Percentiles rank a stretch among this genome's conserved stretches.
Evolutionary conservation across 371 early-diverging fungal species (phyloP).

Genomic region (Mortierella sp.): DNA sequence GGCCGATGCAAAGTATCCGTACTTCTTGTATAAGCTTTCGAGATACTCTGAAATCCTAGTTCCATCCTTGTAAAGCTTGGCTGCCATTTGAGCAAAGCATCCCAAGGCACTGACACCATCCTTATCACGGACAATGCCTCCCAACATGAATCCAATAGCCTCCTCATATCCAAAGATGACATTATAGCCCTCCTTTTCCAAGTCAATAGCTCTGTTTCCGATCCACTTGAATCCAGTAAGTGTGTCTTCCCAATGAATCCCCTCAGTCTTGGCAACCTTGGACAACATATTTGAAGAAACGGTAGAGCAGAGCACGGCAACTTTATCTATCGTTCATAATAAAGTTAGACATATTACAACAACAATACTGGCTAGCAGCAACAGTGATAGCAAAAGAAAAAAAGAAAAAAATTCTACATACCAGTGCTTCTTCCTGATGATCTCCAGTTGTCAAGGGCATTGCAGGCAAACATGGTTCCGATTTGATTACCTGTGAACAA

Average conservation of each 20-base stretch:
- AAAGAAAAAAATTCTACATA: slow-evolving; percentile 26
- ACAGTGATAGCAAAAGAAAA: background rate
- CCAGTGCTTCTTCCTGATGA: slow-evolving; percentile 64
- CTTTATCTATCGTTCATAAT: slow-evolving; percentile 54
- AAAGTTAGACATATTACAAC: background rate
- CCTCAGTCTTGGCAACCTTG: slow-evolving; percentile 81
- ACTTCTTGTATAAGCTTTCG: slow-evolving; percentile 81
- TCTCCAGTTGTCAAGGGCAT: slow-evolving; percentile 73
- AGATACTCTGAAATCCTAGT: slow-evolving; percentile 74
- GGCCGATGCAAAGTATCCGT: slow-evolving; percentile 88
- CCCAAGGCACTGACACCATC: slow-evolving; percentile 90
- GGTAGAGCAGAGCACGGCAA: slow-evolving; percentile 90
- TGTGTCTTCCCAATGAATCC: slow-evolving; percentile 89
- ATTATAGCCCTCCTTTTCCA: slow-evolving; percentile 70
- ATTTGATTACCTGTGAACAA: slow-evolving; percentile 93
- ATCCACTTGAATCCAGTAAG: slow-evolving; percentile 98
- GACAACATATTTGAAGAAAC: slow-evolving; percentile 91
- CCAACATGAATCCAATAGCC: slow-evolving; percentile 92
- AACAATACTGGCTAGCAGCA: background rate
- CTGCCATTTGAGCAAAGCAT: slow-evolving; percentile 86
- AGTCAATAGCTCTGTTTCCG: slow-evolving; percentile 83
- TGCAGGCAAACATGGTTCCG: slow-evolving; percentile 87
- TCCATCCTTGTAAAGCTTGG: slow-evolving; percentile 74
- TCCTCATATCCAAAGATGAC: slow-evolving; percentile 94
- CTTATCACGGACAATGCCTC: slow-evolving; percentile 84